Evolutionary conservation across 805 yeast species (phyloP), one percentile per base, ranked within the genome.

Genomic region (Cyberlindnera nakhonratchasimensis): DNA sequence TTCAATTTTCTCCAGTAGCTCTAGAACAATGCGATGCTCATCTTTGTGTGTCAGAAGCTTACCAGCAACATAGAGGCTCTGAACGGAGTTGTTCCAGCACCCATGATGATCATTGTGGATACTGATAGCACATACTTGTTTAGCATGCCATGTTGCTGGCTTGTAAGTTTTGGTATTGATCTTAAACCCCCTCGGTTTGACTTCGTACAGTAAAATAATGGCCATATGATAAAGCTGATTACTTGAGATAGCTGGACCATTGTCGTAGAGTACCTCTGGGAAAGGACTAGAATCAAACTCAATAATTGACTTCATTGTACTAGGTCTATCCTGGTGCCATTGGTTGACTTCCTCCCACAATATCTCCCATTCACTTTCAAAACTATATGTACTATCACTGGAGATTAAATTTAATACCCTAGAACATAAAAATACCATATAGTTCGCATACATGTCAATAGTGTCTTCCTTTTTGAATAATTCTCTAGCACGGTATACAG

Each of bases 151-250:
- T 5, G 56, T 49, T 29, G 52, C 49, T 3, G 57, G 51, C 29
- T 51, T 54, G 23, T 23, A 45, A 6, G 29, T 14, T 34, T 45
- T 45, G 11, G 49, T 47, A 7, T 48, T 45, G 2, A 65, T 48
- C 46, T 65, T 67, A 46, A 49, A 57, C 4, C 53, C 45, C 29
- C 71, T 54, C 18, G 73, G 73, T 43, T 67, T 69, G 39, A 67
- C 65, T 35, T 67, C 71, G 43, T 63, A 56, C 52, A 69, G 44
- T 16, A 69, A 35, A 10, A 69, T 69, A 34, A 63, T 56, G 4
- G 67, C 62, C 67, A 61, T 65, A 39, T 67, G 72, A 42, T 58
- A 67, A 32, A 67, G 36, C 40, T 67, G 71, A 45, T 65, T 66
- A 4, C 66, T 61, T 5, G 66, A 63, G 10, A 64, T 61, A 0